Percentiles rank a stretch among this genome's conserved stretches.
phyloP scores from a whole-genome alignment of 2,329 filamentous ascomycete species.

The Pyrenochaeta sp. region DNA sequence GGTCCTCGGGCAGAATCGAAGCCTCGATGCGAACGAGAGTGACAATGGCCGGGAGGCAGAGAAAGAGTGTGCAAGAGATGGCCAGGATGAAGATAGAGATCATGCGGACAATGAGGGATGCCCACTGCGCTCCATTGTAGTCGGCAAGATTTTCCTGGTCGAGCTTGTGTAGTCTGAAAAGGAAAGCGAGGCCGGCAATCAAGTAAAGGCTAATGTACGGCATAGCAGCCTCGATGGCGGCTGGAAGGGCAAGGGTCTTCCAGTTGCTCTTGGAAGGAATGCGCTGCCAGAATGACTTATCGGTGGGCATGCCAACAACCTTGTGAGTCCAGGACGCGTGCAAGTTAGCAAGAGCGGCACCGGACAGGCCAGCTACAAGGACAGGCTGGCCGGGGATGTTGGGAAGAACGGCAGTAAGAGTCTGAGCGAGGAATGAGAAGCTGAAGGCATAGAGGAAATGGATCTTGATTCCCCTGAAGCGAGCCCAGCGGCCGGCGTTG shows the following conservation, averaged over 20 bases:
- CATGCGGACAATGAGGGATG: conserved; percentile 53
- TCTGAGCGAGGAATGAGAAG: conserved; percentile 50
- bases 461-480: conserved; percentile 73
- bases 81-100: conserved; percentile 48
- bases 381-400: conserved; percentile 57
- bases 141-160: conserved; percentile 42
- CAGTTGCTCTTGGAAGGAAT: conserved; percentile 73
- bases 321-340: conserved; percentile 85
- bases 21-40: conserved; percentile 85
- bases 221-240: conserved; percentile 68
- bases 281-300: conserved; percentile 69
- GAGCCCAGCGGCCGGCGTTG: conserved; percentile 69
- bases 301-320: conserved; percentile 76
- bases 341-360: conserved; percentile 71
- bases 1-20: conserved; percentile 80
- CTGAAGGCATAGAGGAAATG: conserved; percentile 50
- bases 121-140: conserved; percentile 44
- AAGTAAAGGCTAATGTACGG: conserved; percentile 63
- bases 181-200: conserved; percentile 54
- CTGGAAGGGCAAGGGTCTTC: conserved; percentile 73
- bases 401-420: conserved; percentile 56
- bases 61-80: conserved; percentile 66
- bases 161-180: conserved; percentile 48
- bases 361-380: conserved; percentile 65
- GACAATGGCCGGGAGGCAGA: conserved; percentile 81